Base-by-base conservation (phyloP, 2,329 filamentous ascomycete species). In the Sporothrix brunneoviolacea region DNA sequence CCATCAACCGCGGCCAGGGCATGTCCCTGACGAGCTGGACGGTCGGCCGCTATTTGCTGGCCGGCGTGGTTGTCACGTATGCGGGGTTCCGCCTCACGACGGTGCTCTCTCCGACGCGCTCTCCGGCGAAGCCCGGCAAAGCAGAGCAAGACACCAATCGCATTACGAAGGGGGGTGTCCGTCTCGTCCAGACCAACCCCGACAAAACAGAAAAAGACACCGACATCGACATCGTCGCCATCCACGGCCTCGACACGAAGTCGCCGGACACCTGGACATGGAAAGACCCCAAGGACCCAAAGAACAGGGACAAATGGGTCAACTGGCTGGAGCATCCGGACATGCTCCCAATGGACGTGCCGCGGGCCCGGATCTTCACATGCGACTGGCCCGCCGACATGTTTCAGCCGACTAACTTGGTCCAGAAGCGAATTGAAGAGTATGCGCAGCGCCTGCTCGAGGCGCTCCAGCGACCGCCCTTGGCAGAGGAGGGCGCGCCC, bases 241-340 rank as follows among this genome's bases (percentile, higher is more conserved):
- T 58, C 43, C 52, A 63, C 55, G 58, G 62, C 51, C 54, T 65
- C 28, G 59, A 65, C 45, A 63, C 62, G 9, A 57, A 56, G 16
- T 62, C 61, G 35, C 60, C n/a, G n/a, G n/a, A 61, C 19, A 64
- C 62, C 3, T 65, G 60, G 63, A 57, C 42, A 3, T 51, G 37
- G 27, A 40, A 30, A n/a, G n/a, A n/a, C n/a, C n/a, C n/a, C 12
- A 19, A 36, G n/a, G n/a, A n/a, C n/a, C n/a, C n/a, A 22, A 12
- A 35, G 4, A 12, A 3, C 44, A 38, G 41, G 16, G 27, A 8
- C 24, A 3, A 2, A 15, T 4, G 8, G 4, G 58, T 61, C 16
- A 62, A 63, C 48, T 64, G 60, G 61, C 56, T 64, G 24, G 39
- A 38, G n/a, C 46, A 59, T 37, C 44, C 37, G 15, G 4, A 28